phyloP scores from a whole-genome alignment of 1,139 yeast species.

The Protomyces gravidus region DNA sequence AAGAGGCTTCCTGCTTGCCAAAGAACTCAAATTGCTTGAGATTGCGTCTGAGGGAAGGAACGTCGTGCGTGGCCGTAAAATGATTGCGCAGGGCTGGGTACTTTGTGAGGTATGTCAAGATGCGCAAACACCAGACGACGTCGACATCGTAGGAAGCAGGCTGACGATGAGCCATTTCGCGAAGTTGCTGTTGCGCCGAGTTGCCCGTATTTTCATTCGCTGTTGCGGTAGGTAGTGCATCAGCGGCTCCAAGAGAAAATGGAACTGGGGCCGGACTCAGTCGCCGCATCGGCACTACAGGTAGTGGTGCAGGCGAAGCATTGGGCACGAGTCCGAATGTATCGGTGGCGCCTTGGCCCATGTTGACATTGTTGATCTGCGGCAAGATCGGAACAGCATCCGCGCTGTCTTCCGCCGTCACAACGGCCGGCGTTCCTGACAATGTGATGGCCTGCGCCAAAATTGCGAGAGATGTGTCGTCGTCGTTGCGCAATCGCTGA shows the following conservation, averaged over 20 bases:
- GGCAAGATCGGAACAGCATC: background rate
- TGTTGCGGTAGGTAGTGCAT: background rate
- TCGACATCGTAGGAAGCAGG: slow-evolving; percentile 60
- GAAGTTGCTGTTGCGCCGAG: background rate
- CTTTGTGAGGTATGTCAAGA: slow-evolving; percentile 87
- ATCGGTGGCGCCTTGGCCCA: background rate
- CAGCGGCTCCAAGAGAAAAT: background rate
- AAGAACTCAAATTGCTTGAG: slow-evolving; percentile 31
- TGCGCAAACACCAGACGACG: slow-evolving; percentile 86
- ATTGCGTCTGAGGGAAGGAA: slow-evolving; percentile 44
- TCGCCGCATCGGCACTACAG: background rate
- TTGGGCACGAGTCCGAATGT: background rate
- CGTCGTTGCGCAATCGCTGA: background rate
- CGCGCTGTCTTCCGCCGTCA: background rate
- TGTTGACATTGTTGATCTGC: background rate
- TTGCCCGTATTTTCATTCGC: background rate
- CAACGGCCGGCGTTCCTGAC: background rate
- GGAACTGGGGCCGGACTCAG: background rate
- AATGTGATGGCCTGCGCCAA: background rate
- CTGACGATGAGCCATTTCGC: background rate
- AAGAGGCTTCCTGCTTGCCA: slow-evolving; percentile 3
- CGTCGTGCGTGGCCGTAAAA: slow-evolving; percentile 65
- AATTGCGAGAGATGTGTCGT: background rate
- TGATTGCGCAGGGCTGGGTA: slow-evolving; percentile 73
- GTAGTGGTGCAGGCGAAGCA: background rate